Percentiles rank a stretch among this genome's conserved stretches.
Evolutionary conservation across 495 filamentous ascomycete genomes (phyloP).

Genomic region (Penicillium pancosmium): DNA sequence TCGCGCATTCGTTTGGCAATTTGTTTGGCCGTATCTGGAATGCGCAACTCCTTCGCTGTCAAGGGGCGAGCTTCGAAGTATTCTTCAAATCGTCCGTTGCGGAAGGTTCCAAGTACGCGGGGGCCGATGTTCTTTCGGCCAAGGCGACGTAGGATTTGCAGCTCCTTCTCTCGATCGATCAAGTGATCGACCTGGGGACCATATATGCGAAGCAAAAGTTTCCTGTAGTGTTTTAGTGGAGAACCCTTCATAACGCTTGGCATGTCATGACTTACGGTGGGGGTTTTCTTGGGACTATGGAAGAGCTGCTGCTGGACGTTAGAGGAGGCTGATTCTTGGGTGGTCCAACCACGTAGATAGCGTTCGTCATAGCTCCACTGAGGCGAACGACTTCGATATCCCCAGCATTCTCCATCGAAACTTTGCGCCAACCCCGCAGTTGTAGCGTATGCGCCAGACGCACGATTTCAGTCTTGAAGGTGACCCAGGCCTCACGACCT

Average conservation of each 20-base stretch:
- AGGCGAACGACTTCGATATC: conserved; percentile 83
- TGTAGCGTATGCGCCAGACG: conserved; percentile 85
- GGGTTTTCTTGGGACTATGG: conserved; percentile 47
- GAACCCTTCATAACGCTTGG: background rate
- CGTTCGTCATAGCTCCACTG: conserved; percentile 93
- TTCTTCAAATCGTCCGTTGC: conserved; percentile 95
- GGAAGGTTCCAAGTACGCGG: conserved; percentile 88
- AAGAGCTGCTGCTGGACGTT: conserved; percentile 39
- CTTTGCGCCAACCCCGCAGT: conserved; percentile 85
- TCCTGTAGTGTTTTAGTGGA: conserved; percentile 48
- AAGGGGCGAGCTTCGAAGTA: conserved; percentile 83
- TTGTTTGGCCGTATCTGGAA: conserved; percentile 81
- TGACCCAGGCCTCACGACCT: conserved; percentile 72
- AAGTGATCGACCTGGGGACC: conserved; percentile 94
- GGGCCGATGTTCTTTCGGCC: conserved; percentile 92
- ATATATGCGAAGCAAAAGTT: conserved; percentile 90
- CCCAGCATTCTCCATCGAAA: conserved; percentile 69
- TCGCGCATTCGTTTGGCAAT: conserved; percentile 99
- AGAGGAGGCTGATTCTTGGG: conserved; percentile 57
- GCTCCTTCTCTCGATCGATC: conserved; percentile 89
- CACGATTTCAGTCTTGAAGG: conserved; percentile 89
- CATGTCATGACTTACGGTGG: conserved; percentile 50
- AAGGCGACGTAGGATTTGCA: conserved; percentile 82
- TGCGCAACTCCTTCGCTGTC: conserved; percentile 73
- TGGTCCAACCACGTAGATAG: conserved; percentile 90